Percentiles rank a stretch among this genome's conserved stretches.
Evolutionary conservation across 2,329 filamentous ascomycete genomes (phyloP).

Genomic region (Xylariaceae sp.): DNA sequence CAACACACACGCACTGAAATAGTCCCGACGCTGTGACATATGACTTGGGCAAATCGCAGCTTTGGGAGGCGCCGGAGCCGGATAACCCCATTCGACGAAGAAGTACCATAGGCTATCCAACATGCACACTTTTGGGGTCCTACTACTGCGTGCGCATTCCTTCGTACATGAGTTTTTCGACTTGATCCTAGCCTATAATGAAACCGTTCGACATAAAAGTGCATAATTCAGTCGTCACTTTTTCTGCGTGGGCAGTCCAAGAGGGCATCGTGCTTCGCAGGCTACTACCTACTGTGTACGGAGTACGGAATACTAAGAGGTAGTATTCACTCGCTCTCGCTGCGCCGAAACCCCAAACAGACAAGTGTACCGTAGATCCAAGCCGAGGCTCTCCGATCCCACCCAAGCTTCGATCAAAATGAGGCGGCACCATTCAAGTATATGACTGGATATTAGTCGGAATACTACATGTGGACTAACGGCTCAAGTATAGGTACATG

Average conservation of each 20-base stretch:
- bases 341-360: background rate
- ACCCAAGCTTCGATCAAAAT: constrained; percentile 7
- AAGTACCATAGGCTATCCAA: constrained; percentile 1
- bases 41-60: constrained; percentile 4
- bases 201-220: background rate
- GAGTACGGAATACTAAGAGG: too few species aligned
- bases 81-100: background rate
- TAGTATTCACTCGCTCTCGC: background rate
- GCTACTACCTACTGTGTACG: too few species aligned
- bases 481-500: background rate
- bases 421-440: background rate
- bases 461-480: background rate
- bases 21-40: constrained; percentile 9
- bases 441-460: background rate
- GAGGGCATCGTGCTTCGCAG: too few species aligned
- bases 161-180: background rate
- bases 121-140: constrained; percentile 3
- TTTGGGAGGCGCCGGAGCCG: background rate
- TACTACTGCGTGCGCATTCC: background rate
- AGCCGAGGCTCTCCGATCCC: constrained; percentile 5
- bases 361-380: background rate
- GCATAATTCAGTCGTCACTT: background rate
- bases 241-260: background rate
- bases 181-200: background rate
- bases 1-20: constrained; percentile 1